Conservation (phyloP, 2,329 filamentous ascomycete genomes). For the Aspergillus persii region DNA sequence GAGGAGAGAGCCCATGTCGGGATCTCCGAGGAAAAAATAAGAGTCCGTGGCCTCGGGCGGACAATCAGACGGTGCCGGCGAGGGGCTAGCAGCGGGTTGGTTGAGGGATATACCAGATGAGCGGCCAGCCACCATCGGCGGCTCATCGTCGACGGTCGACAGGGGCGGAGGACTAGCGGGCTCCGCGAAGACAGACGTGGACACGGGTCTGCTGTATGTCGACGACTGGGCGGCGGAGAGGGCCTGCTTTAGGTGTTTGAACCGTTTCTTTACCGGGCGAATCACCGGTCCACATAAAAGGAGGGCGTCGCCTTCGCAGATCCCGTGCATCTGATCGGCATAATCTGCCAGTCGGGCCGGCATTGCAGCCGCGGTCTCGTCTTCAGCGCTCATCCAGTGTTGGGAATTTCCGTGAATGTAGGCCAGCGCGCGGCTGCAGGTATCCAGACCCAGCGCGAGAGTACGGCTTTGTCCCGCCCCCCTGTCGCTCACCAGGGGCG, state of each 20-base stretch:
- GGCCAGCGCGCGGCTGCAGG: neutral
- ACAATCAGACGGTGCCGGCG: neutral
- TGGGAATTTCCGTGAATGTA: neutral
- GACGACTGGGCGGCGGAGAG: neutral
- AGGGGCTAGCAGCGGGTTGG: neutral
- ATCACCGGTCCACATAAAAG: neutral
- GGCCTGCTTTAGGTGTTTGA: neutral
- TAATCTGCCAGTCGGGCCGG: neutral
- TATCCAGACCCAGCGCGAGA: neutral
- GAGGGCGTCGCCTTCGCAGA: neutral
- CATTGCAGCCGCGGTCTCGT: neutral
- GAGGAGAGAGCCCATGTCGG: neutral
- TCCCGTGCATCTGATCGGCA: neutral
- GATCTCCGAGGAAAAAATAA: neutral
- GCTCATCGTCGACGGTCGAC: neutral
- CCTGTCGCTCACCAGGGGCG: neutral
- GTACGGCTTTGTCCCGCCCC: neutral
- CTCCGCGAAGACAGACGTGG: neutral
- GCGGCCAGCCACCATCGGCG: neutral
- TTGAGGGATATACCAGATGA: neutral
- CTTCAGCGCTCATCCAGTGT: neutral
- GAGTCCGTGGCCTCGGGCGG: neutral
- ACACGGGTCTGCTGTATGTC: neutral
- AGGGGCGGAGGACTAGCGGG: neutral
- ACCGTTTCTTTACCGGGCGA: neutral